phyloP scores from a whole-genome alignment of 495 filamentous ascomycete species.

The Talaromyces wortmannii region DNA sequence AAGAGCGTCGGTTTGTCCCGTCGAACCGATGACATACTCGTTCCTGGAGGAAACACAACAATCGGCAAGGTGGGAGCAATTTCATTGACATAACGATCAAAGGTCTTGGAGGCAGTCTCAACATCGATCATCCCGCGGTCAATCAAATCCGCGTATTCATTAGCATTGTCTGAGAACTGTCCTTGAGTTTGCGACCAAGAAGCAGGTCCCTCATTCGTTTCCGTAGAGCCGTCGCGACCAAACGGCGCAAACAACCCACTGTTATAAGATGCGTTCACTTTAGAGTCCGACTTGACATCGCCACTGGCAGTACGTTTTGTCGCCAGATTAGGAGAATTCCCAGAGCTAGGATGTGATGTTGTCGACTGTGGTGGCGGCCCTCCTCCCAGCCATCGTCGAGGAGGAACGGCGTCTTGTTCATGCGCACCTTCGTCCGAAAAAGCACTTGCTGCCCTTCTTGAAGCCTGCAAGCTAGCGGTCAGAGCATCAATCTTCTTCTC shows the following conservation, averaged over 20 bases:
- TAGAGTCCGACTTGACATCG: neutral
- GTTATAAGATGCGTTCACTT: neutral
- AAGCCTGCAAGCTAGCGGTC: conserved; percentile 67
- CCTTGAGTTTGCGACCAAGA: neutral
- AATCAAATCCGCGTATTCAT: conserved; percentile 56
- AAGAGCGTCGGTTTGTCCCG: conserved; percentile 64
- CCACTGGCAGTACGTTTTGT: conserved; percentile 1
- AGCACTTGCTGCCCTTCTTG: conserved; percentile 14
- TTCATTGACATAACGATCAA: conserved; percentile 53
- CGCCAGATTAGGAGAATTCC: neutral
- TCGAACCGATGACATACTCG: conserved; percentile 55
- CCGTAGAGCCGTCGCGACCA: neutral
- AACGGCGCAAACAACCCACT: neutral
- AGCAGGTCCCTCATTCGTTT: neutral
- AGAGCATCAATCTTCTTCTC: conserved; percentile 92
- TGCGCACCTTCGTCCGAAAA: neutral
- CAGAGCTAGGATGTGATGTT: neutral
- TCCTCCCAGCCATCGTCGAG: conserved; percentile 2
- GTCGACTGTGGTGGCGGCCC: neutral
- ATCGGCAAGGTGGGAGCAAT: conserved; percentile 63
- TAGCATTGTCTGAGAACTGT: conserved; percentile 2
- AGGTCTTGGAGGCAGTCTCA: conserved; percentile 54
- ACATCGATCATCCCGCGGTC: conserved; percentile 61
- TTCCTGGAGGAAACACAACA: conserved; percentile 56
- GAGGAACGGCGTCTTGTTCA: neutral